phyloP scores from a whole-genome alignment of 208 protist genomes.

The Leishmania amazonensis region DNA sequence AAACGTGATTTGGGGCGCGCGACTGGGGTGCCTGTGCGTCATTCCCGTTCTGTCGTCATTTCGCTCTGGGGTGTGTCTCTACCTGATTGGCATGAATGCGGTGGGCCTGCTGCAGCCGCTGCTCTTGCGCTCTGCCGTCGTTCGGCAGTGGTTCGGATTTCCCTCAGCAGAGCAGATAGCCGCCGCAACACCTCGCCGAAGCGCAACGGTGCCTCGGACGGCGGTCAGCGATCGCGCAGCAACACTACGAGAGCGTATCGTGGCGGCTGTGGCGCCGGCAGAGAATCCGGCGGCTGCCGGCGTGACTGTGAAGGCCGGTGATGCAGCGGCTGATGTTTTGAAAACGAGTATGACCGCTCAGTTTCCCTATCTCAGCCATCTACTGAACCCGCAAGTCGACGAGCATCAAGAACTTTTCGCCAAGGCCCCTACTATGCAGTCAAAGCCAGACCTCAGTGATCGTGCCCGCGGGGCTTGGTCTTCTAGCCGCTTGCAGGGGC shows the following conservation, averaged over 20 bases:
- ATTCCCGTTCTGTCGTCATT: slow-evolving; percentile 62
- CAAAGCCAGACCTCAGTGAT: slow-evolving; percentile 19
- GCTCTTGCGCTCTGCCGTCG: slow-evolving; percentile 51
- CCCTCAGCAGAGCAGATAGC: slow-evolving; percentile 28
- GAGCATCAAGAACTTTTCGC: slow-evolving; percentile 55
- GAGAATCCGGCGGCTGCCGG: not conserved
- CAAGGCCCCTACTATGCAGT: slow-evolving; percentile 26
- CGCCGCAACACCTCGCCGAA: not conserved
- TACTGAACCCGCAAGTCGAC: slow-evolving; percentile 68
- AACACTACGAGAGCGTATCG: slow-evolving; percentile 20
- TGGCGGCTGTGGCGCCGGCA: slow-evolving; percentile 8
- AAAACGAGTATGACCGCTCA: slow-evolving; percentile 67
- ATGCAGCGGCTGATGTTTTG: slow-evolving; percentile 41
- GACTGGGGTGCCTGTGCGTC: slow-evolving; percentile 70
- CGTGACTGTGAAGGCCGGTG: not conserved
- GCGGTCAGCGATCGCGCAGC: not conserved
- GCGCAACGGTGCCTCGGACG: not conserved
- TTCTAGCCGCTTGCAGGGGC: not conserved
- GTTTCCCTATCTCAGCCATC: slow-evolving; percentile 80
- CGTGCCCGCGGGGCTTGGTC: not conserved
- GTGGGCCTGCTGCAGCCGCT: slow-evolving; percentile 82
- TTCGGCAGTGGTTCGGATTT: slow-evolving; percentile 63
- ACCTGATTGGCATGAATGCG: slow-evolving; percentile 85
- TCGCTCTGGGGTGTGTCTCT: slow-evolving; percentile 83
- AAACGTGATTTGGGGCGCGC: slow-evolving; percentile 84